A percentile compares a stretch with the other conserved stretches of the same genome.
Evolutionary conservation across 2,329 filamentous ascomycete species (phyloP).

Genomic region (Fusarium pseudoanthophilum): DNA sequence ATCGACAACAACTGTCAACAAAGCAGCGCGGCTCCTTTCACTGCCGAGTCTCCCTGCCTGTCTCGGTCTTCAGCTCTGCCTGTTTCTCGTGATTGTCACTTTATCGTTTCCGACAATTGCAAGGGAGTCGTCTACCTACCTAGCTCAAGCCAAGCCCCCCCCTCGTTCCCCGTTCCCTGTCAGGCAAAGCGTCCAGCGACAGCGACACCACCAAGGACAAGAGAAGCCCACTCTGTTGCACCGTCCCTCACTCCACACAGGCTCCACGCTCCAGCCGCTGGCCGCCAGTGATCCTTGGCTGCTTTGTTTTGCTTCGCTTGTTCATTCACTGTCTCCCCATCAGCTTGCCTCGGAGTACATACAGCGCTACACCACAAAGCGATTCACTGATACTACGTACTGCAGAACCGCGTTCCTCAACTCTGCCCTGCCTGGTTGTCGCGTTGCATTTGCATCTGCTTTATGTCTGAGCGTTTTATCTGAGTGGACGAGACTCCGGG

Average conservation of each 20-base stretch:
- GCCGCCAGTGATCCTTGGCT: conserved; percentile 26
- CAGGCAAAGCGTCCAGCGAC: conserved; percentile 38
- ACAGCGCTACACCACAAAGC: not conserved
- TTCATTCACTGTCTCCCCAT: conserved; percentile 3
- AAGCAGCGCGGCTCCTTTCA: conserved; percentile 17
- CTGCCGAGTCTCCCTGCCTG: conserved; percentile 24
- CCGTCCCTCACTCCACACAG: conserved; percentile 32
- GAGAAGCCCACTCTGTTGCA: conserved; percentile 25
- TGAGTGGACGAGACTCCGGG: conserved; percentile 38
- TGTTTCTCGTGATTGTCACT: conserved; percentile 30
- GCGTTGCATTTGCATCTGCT: conserved; percentile 39
- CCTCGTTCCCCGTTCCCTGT: conserved; percentile 33
- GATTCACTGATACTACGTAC: conserved; percentile 2
- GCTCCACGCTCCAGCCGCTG: conserved; percentile 40
- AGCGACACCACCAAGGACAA: conserved; percentile 31
- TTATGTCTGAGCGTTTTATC: conserved; percentile 40
- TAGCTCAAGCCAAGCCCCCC: conserved; percentile 30
- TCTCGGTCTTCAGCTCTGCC: conserved; percentile 6
- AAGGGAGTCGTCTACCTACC: conserved; percentile 23
- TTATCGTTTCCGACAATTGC: conserved; percentile 10
- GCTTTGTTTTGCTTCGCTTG: conserved; percentile 6
- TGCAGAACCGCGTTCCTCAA: not conserved
- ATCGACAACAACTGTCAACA: conserved; percentile 14
- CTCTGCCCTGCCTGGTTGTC: conserved; percentile 18
- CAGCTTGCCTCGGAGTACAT: not conserved